These are phyloP conservation scores for Artemisia tridentata DNA, from an alignment of 129 eudicot genomes.

Conservation along the genomic window DNA sequence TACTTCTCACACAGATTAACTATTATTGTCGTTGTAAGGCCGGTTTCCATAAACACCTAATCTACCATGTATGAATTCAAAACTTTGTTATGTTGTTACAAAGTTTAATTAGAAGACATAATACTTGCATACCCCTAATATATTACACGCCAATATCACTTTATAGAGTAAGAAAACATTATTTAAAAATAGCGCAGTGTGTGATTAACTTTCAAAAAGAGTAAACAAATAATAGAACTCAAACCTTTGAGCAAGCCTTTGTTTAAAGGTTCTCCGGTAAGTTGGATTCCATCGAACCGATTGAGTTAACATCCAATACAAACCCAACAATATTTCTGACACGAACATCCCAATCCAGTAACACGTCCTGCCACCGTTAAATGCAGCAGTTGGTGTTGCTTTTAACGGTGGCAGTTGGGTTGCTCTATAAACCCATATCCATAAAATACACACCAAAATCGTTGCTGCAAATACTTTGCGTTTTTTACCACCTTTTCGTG, in stretches of 20 bases:
- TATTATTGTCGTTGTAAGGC: too few relatives aligned
- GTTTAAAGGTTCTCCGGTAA: slow-evolving; percentile 57
- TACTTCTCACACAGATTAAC: too few relatives aligned
- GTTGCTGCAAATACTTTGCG: slow-evolving; percentile 47
- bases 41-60: too few relatives aligned
- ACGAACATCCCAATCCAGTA: slow-evolving; percentile 45
- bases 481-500: slow-evolving; percentile 35
- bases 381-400: background rate
- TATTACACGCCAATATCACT: too few relatives aligned
- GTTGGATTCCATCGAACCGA: slow-evolving; percentile 61
- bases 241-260: slow-evolving; percentile 51
- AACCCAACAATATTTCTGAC: slow-evolving; percentile 66
- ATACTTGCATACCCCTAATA: too few relatives aligned
- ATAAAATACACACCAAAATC: slow-evolving; percentile 36
- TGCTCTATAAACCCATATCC: slow-evolving; percentile 60
- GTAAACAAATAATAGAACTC: too few relatives aligned
- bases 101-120: too few relatives aligned
- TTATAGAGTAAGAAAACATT: too few relatives aligned
- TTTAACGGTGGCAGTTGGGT: slow-evolving; percentile 22
- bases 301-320: slow-evolving; percentile 73
- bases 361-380: slow-evolving; percentile 25
- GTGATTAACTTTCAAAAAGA: too few relatives aligned
- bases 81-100: too few relatives aligned
- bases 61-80: too few relatives aligned
- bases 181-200: too few relatives aligned